These are phyloP conservation scores for Selaginella moellendorffii DNA, from an alignment of 75 land plant genomes.

Conservation along the genomic window DNA sequence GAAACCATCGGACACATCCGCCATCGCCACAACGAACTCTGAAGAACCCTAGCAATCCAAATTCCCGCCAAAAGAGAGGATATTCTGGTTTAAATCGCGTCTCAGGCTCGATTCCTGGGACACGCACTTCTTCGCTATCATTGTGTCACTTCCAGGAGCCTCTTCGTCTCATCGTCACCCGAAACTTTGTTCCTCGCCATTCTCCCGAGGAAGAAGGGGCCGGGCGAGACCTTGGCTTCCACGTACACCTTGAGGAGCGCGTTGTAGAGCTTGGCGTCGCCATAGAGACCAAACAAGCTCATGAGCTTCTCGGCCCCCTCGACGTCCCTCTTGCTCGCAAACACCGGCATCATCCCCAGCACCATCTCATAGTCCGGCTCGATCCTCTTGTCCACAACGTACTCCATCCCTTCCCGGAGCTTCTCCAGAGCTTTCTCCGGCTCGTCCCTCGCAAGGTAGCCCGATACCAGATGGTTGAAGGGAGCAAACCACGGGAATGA, in stretches of 20 bases:
- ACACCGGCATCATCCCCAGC: not conserved
- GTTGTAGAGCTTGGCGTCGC: not conserved
- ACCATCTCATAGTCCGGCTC: not conserved
- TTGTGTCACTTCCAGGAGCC: not conserved
- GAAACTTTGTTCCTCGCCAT: not conserved
- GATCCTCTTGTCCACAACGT: not conserved
- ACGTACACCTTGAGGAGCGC: not conserved
- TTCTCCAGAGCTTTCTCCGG: not conserved
- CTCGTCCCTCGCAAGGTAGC: not conserved
- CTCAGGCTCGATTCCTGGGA: too few species aligned
- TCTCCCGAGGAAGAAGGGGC: not conserved
- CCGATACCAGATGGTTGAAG: not conserved
- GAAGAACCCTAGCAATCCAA: too few species aligned
- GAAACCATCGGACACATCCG: too few species aligned
- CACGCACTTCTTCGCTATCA: too few species aligned
- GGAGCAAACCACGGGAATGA: not conserved
- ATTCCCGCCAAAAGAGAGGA: too few species aligned
- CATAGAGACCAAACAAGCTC: not conserved
- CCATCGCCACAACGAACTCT: too few species aligned
- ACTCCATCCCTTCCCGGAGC: not conserved
- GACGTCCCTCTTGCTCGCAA: not conserved
- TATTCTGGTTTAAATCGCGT: too few species aligned
- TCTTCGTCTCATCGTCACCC: not conserved
- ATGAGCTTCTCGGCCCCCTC: not conserved
- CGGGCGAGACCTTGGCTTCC: not conserved